These are phyloP conservation scores for Saturnispora gosingensis DNA, from an alignment of 805 yeast species.

Conservation along the genomic window DNA sequence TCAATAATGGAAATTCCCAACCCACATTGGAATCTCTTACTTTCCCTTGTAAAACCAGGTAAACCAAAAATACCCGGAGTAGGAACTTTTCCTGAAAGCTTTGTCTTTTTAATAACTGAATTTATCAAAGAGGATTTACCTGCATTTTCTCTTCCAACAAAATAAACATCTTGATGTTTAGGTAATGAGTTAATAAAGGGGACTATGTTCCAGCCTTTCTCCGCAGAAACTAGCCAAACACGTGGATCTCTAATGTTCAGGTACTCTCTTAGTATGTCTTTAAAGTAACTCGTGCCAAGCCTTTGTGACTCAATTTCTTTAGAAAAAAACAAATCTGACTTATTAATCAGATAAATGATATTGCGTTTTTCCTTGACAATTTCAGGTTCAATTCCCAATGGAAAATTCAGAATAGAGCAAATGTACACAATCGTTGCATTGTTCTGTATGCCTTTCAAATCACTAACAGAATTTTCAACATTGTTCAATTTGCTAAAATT, in stretches of 20 bases:
- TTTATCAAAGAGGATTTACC: conserved; percentile 61
- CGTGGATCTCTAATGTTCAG: conserved; percentile 24
- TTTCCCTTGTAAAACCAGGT: conserved; percentile 65
- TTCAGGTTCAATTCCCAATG: conserved; percentile 40
- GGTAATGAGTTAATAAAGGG: conserved; percentile 29
- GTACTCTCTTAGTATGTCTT: conserved; percentile 23
- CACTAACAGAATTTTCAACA: conserved; percentile 10
- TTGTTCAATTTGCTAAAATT: not conserved
- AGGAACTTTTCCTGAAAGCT: not conserved
- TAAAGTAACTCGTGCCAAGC: conserved; percentile 26
- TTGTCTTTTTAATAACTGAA: conserved; percentile 25
- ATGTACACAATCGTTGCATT: conserved; percentile 47
- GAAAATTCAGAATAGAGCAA: conserved; percentile 63
- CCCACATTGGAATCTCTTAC: conserved; percentile 29
- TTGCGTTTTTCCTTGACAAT: conserved; percentile 29
- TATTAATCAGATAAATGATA: conserved; percentile 34
- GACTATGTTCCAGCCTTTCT: conserved; percentile 42
- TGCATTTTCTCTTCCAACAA: conserved; percentile 59
- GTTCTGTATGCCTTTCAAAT: conserved; percentile 33
- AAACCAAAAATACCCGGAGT: conserved; percentile 40
- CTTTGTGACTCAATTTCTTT: conserved; percentile 16
- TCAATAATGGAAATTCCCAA: conserved; percentile 26
- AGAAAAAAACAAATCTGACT: conserved; percentile 29
- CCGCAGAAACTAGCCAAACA: conserved; percentile 44
- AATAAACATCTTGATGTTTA: conserved; percentile 33